Percentiles rank a stretch among this genome's conserved stretches.
Evolutionary conservation across 2,329 filamentous ascomycete species (phyloP).

Genomic region (Niveomyces coronatus): DNA sequence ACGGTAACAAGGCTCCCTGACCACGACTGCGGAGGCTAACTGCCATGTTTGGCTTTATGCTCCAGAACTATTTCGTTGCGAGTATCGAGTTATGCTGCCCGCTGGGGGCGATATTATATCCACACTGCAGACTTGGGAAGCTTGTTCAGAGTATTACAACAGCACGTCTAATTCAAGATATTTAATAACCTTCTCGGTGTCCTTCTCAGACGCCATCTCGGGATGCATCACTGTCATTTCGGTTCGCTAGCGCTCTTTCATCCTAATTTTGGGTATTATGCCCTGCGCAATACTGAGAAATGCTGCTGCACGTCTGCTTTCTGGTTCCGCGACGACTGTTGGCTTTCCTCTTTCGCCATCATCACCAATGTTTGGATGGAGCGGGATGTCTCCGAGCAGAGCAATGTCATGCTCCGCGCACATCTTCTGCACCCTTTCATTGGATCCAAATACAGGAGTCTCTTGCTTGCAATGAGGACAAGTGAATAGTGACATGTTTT

Average conservation of each 20-base stretch:
- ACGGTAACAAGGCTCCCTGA: conserved; percentile 25
- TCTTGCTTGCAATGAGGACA: conserved; percentile 69
- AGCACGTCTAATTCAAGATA: conserved; percentile 1
- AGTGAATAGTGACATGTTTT: conserved; percentile 81
- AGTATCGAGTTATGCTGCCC: no score
- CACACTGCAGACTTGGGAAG: background rate
- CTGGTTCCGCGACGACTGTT: conserved; percentile 78
- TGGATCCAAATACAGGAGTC: conserved; percentile 64
- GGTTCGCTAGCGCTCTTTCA: conserved; percentile 14
- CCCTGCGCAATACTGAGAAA: conserved; percentile 61
- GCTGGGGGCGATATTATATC: no score
- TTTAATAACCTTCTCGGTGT: no score
- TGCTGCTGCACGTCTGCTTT: conserved; percentile 58
- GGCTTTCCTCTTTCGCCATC: conserved; percentile 82
- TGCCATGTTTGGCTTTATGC: conserved; percentile 12
- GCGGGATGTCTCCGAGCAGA: conserved; percentile 80
- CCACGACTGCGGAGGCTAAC: conserved; percentile 33
- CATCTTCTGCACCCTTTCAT: conserved; percentile 53
- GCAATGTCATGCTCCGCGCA: conserved; percentile 64
- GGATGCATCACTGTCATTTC: background rate
- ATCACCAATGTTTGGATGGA: conserved; percentile 77
- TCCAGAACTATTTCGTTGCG: conserved; percentile 6
- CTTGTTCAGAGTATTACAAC: background rate
- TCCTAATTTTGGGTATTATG: conserved; percentile 35
- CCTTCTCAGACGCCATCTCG: no score